Percentiles rank a stretch among this genome's conserved stretches.
These are phyloP conservation scores for Filobasidium uniguttulatum DNA, from an alignment of 1,284 basidiomycete species.

Conservation along the genomic window DNA sequence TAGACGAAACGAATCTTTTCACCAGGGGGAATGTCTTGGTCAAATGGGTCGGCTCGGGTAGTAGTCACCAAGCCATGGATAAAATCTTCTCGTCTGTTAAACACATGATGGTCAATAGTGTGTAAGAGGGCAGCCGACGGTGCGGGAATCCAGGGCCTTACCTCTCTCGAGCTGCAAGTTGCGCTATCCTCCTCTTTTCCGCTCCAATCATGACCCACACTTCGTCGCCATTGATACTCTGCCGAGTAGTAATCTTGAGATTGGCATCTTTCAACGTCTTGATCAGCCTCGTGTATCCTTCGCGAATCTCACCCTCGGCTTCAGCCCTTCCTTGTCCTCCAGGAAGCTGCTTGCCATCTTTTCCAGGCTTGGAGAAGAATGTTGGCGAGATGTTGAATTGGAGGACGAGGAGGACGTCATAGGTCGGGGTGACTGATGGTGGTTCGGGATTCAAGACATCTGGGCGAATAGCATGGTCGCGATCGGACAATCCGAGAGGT, in stretches of 20 bases:
- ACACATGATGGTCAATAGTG: background rate
- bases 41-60: conserved; percentile 46
- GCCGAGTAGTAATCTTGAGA: conserved; percentile 23
- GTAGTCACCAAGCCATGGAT: conserved; percentile 50
- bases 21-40: conserved; percentile 48
- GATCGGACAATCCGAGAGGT: too few species aligned
- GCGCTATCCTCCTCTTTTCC: conserved; percentile 47
- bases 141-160: conserved; percentile 23
- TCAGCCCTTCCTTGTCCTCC: conserved; percentile 12
- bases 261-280: conserved; percentile 25
- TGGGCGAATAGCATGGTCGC: too few species aligned
- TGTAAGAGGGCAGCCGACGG: background rate
- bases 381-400: background rate
- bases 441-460: background rate
- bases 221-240: conserved; percentile 46
- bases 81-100: conserved; percentile 17
- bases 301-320: conserved; percentile 21
- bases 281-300: conserved; percentile 26
- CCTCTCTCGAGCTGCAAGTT: conserved; percentile 61
- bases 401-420: background rate
- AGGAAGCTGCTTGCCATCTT: background rate
- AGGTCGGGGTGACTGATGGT: background rate
- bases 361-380: background rate
- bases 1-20: conserved; percentile 69
- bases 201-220: conserved; percentile 68